Base-by-base conservation (phyloP, 2,329 filamentous ascomycete genomes). In the Ceratocystis colombiana region DNA sequence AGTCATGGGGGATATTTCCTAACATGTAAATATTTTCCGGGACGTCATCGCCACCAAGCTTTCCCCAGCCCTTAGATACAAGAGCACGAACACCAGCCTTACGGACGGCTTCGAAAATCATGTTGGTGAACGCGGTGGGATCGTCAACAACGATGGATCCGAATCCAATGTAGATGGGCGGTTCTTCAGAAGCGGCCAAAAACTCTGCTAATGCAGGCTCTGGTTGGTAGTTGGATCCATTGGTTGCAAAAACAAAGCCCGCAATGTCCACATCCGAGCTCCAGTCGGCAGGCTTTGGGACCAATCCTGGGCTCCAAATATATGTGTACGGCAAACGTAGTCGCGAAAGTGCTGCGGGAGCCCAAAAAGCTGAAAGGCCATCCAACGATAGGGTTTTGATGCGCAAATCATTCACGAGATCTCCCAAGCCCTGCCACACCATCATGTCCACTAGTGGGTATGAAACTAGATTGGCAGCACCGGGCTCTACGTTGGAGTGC, bases 371-470 rank as follows among this genome's bases (percentile, higher is more conserved):
- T 45, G 85, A 88, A 1, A 93, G 84, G 0, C 88, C 86, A 69
- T 92, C 88, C 0, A 93, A 76, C 1, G 82, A 82, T 0, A 93
- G 77, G 0, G 84, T 89, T 65, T 85, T 83, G 4, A 84, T 79
- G 61, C 89, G 81, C 70, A 92, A 90, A 33, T 84, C 78, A 71
- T 93, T 93, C 69, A 93, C 82, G 33, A 93, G 76, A 73, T 92
- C 89, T 1, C 89, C 89, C 0, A 93, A 79, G 0, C 91, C 92
- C 74, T 96, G 90, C 91, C 91, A 96, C 1, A 90, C 88, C 82
- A 93, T 89, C 83, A 90, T 87, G 72, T 93, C 89, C 1, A 93
- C 88, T 45, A 93, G 76, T 0, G 88, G 85, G 72, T 92, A 94
- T 1, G 84, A 88, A 73, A 93, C 89, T 72, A 89, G 90, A 74